Base-by-base conservation (phyloP, 306 rosid genomes). In the Cucumis melo region DNA sequence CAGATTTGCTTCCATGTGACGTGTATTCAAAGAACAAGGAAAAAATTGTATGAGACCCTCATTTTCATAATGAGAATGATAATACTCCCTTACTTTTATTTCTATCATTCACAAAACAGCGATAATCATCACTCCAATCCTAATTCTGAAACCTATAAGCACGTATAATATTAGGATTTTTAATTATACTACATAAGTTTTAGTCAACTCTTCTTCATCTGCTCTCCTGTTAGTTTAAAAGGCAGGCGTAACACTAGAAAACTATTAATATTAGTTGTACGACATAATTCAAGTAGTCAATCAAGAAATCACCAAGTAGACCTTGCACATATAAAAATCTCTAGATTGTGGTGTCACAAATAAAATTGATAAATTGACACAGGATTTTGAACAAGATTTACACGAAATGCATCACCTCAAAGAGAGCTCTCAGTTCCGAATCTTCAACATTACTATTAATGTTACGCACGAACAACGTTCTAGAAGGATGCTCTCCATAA, bases 401-500 rank as follows among this genome's bases (percentile, higher is more conserved):
- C 44, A 23, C 48, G 32, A 73, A 51, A 32, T 73, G 75, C 34
- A 78, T 79, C 83, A 81, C 89, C 91, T 90, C 89, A 85, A 88
- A 86, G 41, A 90, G 87, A 72, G 83, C 59, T 84, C 79, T 83
- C 65, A 90, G 58, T 77, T 87, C 97, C 46, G 90, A 85, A 76
- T 92, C 98, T 81, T 92, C 98, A 0, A 92, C 93, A 23, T 91
- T 92, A 65, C 96, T 90, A 72, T 92, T 92, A 82, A 92, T 91
- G 81, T 92, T 92, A 41, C 98, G 89, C 73, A 92, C 98, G 74
- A 92, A 91, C 80, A 92, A 77, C 64, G 98, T 93, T 86, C 98
- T 93, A 66, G 98, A 93, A 32, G 98, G 97, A 86, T 93, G 98
- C 87, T 93, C 98, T 67, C 98, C 98, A 39, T 87, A 93, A 9